Evolutionary conservation across 2,329 filamentous ascomycete species (phyloP), one percentile per base, ranked within the genome.

Genomic region (Thelonectria rubi): DNA sequence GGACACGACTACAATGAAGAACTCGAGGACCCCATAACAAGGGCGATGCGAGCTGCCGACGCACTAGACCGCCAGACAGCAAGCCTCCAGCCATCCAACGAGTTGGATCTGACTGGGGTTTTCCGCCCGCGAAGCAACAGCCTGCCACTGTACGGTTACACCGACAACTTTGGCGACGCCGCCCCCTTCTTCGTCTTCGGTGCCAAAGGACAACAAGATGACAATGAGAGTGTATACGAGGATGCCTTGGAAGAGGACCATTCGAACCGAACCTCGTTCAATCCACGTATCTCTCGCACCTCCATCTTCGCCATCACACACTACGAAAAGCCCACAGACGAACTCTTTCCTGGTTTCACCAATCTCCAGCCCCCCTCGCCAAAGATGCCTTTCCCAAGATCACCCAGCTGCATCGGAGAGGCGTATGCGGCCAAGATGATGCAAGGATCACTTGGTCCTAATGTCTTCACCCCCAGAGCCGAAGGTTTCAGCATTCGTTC

Each of bases 41-140:
- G 76, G 66, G 85, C 85, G 37, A 88, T 88, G 84, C 79, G 82
- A 67, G 85, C 84, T 15, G 86, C 86, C 8, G 86, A 88, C 57
- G 82, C 81, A 2, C 77, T 88, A 39, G 83, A 88, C 67, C 79
- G 79, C 55, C 77, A 85, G 64, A 88, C 85, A 0, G 84, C 81
- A 49, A 82, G 76, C 20, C 73, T 88, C n/a, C 84, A 88, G 63
- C 78, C 79, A 0, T 77, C 70, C 49, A 77, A 79, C 55, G 80
- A 84, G 43, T 72, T 84, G n/a, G 83, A 84, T 51, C 74, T 85
- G 39, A 80, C 80, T 1, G 65, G 73, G 30, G 67, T 66, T 2
- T 64, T 65, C 15, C 79, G 81, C 2, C 77, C 77, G 20, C 80
- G 83, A 59, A 85, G 84, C 65, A 77, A 79, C 47, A 86, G 81